Evolutionary conservation across 108 stramenopile genomes (phyloP), one percentile per base, ranked within the genome.

Genomic region (Seminavis robusta): DNA sequence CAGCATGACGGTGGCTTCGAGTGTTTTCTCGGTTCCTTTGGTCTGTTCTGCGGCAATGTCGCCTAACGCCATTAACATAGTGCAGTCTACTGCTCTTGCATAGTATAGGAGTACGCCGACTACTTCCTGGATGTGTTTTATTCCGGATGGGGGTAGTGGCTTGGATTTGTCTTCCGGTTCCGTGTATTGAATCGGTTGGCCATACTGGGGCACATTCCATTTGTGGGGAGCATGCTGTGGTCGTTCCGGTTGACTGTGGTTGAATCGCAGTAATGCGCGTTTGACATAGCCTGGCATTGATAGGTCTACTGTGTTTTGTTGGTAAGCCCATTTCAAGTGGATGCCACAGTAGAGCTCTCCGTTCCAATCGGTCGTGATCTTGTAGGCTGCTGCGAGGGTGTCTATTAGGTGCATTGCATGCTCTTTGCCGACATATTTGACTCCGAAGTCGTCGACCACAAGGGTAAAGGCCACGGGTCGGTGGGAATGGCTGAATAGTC

Each of bases 401-500:
- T 47, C 41, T 58, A 73, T 19, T 39, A 79, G 65, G 42, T 76
- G 77, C 15, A 73, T 46, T 3, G 58, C 64, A 42, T 83, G 63
- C 1, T 46, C 56, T 28, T 65, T 10, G 33, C 43, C 31, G 29
- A 48, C 33, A 46, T 74, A 78, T 60, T 72, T 67, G 45, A 83
- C 53, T 11, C 52, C 68, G 29, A 75, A 73, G 60, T 83, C 77
- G 33, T 78, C 76, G 2, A 82, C 81, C 0, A 76, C 72, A 4
- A 83, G 59, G 26, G 62, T 54, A 53, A 80, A 83, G 41, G 39
- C 36, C 4, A 68, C 49, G 47, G 47, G 48, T 37, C 57, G 43
- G 0, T 33, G 43, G 2, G 44, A 55, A 54, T 85, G 73, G 19
- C 52, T 63, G 70, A 43, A 76, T 23, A 71, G 63, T 24, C 76